phyloP scores from a whole-genome alignment of 768 basidiomycete genomes.

The Podaxis pistillaris region DNA sequence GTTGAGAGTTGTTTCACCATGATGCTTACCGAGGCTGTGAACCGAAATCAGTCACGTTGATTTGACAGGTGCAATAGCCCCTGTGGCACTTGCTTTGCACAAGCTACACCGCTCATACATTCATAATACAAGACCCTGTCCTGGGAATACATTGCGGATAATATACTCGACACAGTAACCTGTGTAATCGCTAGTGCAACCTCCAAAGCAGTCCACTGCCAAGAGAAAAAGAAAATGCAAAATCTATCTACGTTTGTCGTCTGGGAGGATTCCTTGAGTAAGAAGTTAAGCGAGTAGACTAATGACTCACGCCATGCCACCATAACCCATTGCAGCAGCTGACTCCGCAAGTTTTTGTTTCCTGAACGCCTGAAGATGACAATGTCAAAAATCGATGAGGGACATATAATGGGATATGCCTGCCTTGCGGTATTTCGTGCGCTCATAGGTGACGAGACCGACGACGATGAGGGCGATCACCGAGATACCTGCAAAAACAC shows the following conservation, averaged over 20 bases:
- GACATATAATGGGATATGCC: slow-evolving; percentile 20
- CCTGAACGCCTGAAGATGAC: slow-evolving; percentile 60
- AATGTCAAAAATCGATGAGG: slow-evolving; percentile 11
- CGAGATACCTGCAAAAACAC: slow-evolving; percentile 83
- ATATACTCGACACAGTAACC: neutral
- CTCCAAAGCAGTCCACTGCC: slow-evolving; percentile 7
- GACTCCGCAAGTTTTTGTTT: slow-evolving; percentile 70
- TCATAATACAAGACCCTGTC: slow-evolving; percentile 6
- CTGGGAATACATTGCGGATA: slow-evolving; percentile 13
- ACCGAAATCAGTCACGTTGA: neutral
- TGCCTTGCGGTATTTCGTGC: slow-evolving; percentile 84
- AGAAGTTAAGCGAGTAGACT: neutral
- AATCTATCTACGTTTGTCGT: slow-evolving; percentile 11
- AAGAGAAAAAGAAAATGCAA: neutral
- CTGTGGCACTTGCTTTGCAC: neutral
- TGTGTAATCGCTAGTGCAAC: neutral
- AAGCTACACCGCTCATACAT: neutral
- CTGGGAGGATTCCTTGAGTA: neutral
- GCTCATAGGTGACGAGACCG: slow-evolving; percentile 82
- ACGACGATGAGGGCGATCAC: slow-evolving; percentile 81
- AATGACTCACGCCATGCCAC: slow-evolving; percentile 30
- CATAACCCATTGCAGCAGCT: slow-evolving; percentile 57
- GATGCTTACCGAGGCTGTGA: neutral
- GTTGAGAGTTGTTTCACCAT: neutral
- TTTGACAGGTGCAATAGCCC: neutral